Percentiles rank a stretch among this genome's conserved stretches.
These are phyloP conservation scores for Sphagnum tenellum DNA, from an alignment of 225 moss, liverwort and hornwort genomes.

Conservation along the genomic window DNA sequence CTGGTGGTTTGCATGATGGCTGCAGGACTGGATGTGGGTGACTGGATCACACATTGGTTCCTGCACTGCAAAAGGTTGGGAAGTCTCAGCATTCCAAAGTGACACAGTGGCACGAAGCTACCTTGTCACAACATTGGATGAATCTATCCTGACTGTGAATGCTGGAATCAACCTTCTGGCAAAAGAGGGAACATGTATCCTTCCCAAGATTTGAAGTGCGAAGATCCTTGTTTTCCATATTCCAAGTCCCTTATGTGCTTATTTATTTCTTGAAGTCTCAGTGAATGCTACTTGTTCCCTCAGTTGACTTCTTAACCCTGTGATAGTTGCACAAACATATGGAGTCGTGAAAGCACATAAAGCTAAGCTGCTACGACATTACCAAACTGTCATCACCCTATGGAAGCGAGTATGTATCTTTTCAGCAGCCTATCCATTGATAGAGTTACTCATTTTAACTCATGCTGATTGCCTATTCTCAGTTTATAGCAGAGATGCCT, in stretches of 20 bases:
- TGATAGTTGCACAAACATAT: no score
- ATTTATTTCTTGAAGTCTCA: background rate
- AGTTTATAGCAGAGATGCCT: background rate
- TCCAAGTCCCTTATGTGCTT: background rate
- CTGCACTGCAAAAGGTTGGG: constrained; percentile 62
- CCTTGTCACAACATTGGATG: constrained; percentile 81
- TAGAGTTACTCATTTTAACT: no score
- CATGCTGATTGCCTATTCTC: background rate
- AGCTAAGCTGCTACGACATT: constrained; percentile 56
- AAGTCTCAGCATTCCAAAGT: constrained; percentile 67
- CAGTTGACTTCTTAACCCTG: background rate
- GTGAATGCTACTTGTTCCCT: background rate
- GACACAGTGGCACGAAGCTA: constrained; percentile 95
- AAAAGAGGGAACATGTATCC: constrained; percentile 81
- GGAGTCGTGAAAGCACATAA: constrained; percentile 59
- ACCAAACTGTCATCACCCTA: constrained; percentile 58
- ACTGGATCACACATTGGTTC: constrained; percentile 79
- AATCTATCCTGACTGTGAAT: constrained; percentile 70
- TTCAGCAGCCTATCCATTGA: background rate
- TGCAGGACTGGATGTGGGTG: constrained; percentile 95
- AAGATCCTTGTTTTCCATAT: background rate
- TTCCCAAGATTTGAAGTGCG: background rate
- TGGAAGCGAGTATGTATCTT: constrained; percentile 64
- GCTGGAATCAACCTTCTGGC: constrained; percentile 53
- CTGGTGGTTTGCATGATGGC: no score